Evolutionary conservation across 176 grass and related monocot species (phyloP).

Genomic region (Cymbopogon citratus): DNA sequence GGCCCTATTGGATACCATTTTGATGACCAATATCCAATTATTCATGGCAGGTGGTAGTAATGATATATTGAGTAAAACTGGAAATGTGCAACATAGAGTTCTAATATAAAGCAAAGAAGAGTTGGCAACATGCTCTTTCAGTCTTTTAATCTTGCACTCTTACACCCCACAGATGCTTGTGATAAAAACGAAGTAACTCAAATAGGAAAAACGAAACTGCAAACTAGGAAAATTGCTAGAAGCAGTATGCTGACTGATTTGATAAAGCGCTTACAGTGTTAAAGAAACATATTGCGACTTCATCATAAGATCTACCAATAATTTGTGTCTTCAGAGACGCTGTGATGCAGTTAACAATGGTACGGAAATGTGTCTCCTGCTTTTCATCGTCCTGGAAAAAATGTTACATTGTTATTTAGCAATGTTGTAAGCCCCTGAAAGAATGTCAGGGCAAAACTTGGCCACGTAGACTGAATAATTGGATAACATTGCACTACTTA

Average conservation of each 20-base stretch:
- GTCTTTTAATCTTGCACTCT: not conserved
- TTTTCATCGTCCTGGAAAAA: slow-evolving; percentile 42
- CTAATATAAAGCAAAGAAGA: not conserved
- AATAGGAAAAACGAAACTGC: not conserved
- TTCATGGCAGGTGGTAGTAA: not conserved
- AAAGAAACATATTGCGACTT: slow-evolving; percentile 91
- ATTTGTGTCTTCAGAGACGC: slow-evolving; percentile 74
- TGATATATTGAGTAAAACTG: not conserved
- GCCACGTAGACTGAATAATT: not conserved
- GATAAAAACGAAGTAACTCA: not conserved
- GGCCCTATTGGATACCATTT: not conserved
- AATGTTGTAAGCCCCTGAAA: not conserved
- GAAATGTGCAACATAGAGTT: not conserved
- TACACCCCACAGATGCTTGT: not conserved
- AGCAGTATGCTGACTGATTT: not conserved
- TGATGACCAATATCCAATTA: not conserved
- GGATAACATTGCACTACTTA: not conserved
- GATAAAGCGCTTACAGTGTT: slow-evolving; percentile 61
- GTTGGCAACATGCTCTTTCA: not conserved
- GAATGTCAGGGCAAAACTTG: not conserved
- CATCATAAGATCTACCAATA: slow-evolving; percentile 75
- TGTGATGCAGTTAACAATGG: slow-evolving; percentile 59
- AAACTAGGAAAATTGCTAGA: not conserved
- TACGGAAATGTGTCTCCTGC: slow-evolving; percentile 70
- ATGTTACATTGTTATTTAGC: not conserved